phyloP scores from a whole-genome alignment of 2,329 filamentous ascomycete species.

The Kalaharituber pfeilii region DNA sequence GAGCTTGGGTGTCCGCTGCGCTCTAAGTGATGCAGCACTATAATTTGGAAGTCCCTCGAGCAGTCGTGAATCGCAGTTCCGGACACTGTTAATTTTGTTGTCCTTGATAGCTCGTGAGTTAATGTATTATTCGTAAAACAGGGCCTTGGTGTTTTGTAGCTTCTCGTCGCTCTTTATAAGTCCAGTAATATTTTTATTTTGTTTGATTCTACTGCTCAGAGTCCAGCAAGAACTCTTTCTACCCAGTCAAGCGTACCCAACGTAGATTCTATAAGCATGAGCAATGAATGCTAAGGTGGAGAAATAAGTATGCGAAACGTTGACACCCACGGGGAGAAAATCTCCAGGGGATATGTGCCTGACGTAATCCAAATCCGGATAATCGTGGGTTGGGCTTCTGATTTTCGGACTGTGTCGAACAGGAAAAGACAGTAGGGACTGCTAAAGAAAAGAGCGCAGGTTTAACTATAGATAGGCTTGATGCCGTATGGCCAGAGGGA shows the following conservation, averaged over 20 bases:
- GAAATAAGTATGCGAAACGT: neutral
- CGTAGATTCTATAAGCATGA: neutral
- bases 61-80: neutral
- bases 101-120: neutral
- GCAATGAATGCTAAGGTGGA: neutral
- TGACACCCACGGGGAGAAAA: neutral
- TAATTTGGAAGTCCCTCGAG: neutral
- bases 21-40: neutral
- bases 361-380: constrained; percentile 1
- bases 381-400: neutral
- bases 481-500: neutral
- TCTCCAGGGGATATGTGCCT: neutral
- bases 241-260: neutral
- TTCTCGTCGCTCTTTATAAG: neutral
- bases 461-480: neutral
- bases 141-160: too few relatives aligned
- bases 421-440: neutral
- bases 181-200: neutral
- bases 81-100: neutral
- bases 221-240: neutral
- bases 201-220: neutral
- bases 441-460: neutral
- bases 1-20: constrained; percentile 1
- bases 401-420: neutral
- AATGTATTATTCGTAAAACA: neutral